A percentile compares a stretch with the other conserved stretches of the same genome.
phyloP scores from a whole-genome alignment of 345 rosid genomes.

The Anacardium occidentale region DNA sequence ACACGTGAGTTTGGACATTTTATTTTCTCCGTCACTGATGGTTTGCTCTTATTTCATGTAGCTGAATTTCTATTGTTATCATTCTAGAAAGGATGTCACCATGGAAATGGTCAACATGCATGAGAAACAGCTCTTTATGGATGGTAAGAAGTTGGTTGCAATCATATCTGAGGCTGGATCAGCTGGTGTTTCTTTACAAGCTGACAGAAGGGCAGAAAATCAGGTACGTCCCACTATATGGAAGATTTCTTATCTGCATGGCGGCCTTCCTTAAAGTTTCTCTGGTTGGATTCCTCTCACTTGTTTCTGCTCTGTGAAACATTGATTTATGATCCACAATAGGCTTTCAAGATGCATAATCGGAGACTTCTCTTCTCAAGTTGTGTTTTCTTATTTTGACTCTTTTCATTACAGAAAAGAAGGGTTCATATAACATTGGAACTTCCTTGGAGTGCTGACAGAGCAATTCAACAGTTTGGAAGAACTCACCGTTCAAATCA shows the following conservation, averaged over 20 bases:
- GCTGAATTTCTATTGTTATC: slow-evolving; percentile 26
- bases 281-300: background rate
- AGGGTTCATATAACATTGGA: slow-evolving; percentile 95
- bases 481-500: slow-evolving; percentile 98
- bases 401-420: slow-evolving; percentile 58
- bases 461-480: slow-evolving; percentile 99
- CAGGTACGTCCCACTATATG: slow-evolving; percentile 50
- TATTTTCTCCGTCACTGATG: background rate
- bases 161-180: slow-evolving; percentile 99
- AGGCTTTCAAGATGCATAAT: background rate
- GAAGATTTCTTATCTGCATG: background rate
- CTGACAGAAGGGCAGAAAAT: slow-evolving; percentile 90
- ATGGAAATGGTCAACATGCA: slow-evolving; percentile 99
- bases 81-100: slow-evolving; percentile 79
- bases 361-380: background rate
- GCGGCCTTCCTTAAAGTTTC: background rate
- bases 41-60: slow-evolving; percentile 10
- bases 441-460: slow-evolving; percentile 99
- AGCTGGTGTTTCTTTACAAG: slow-evolving; percentile 98
- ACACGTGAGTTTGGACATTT: slow-evolving; percentile 62
- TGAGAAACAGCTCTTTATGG: slow-evolving; percentile 97
- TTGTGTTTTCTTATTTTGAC: slow-evolving; percentile 8
- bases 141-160: slow-evolving; percentile 89
- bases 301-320: background rate
- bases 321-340: background rate